Conservation (phyloP, 2,329 filamentous ascomycete species). For the Penicillium corylophilum region DNA sequence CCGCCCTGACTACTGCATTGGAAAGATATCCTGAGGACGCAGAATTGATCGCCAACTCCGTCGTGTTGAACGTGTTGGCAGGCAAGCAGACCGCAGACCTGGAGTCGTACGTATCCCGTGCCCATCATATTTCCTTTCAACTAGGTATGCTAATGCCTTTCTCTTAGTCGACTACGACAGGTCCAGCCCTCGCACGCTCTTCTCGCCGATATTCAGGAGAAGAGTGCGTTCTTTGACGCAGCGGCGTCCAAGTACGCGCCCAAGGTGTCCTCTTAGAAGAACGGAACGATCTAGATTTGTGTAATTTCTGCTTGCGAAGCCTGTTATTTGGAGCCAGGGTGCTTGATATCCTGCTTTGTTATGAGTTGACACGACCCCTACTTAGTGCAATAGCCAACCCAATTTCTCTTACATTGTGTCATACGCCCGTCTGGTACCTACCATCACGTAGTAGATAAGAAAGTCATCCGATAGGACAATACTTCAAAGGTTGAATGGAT, state of each 20-base stretch:
- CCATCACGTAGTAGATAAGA: no score
- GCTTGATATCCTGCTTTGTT: slow-evolving; percentile 21
- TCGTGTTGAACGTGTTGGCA: slow-evolving; percentile 74
- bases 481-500: no score
- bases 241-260: slow-evolving; percentile 83
- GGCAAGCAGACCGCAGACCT: slow-evolving; percentile 70
- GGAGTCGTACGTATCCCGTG: slow-evolving; percentile 54
- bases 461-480: no score
- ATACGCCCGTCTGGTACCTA: no score
- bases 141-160: slow-evolving; percentile 18
- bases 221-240: slow-evolving; percentile 82
- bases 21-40: slow-evolving; percentile 69
- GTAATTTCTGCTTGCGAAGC: slow-evolving; percentile 19
- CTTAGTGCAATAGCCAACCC: slow-evolving; percentile 14
- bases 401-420: slow-evolving; percentile 2
- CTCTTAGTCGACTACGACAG: slow-evolving; percentile 43
- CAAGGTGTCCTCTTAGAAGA: slow-evolving; percentile 58
- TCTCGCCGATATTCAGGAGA: slow-evolving; percentile 73
- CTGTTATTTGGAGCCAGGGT: slow-evolving; percentile 19
- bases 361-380: slow-evolving; percentile 27
- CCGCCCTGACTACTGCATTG: slow-evolving; percentile 76
- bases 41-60: slow-evolving; percentile 76
- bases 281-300: slow-evolving; percentile 5
- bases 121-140: no score
- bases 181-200: slow-evolving; percentile 67